Conservation (phyloP, 306 rosid genomes). For the Erythrophleum fordii region DNA sequence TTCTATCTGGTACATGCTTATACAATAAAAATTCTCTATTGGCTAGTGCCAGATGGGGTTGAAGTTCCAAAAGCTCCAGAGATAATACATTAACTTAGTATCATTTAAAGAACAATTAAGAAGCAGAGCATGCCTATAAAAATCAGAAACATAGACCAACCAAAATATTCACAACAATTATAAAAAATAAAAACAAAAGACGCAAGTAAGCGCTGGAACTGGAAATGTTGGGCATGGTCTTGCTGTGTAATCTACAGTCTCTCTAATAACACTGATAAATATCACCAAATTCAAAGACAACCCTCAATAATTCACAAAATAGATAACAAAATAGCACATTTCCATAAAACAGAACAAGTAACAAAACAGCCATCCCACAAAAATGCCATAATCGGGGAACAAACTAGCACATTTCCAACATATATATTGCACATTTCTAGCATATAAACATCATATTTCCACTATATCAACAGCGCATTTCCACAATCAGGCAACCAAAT, state of each 20-base stretch:
- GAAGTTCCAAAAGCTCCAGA: conserved; percentile 59
- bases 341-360: no score
- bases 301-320: background rate
- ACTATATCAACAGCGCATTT: no score
- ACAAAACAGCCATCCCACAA: no score
- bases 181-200: no score
- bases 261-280: conserved; percentile 30
- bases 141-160: no score
- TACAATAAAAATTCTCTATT: conserved; percentile 54
- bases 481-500: no score
- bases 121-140: background rate
- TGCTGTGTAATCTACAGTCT: conserved; percentile 38
- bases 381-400: no score
- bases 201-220: conserved; percentile 39
- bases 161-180: conserved; percentile 13
- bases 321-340: no score
- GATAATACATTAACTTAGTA: conserved; percentile 15
- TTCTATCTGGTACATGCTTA: conserved; percentile 55
- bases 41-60: conserved; percentile 58
- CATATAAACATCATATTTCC: no score
- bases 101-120: conserved; percentile 18
- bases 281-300: conserved; percentile 9
- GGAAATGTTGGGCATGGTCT: conserved; percentile 62
- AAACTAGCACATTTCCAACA: no score
- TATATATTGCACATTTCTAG: no score